phyloP scores from a whole-genome alignment of 768 basidiomycete species.

The Psilocybe cyanescens region DNA sequence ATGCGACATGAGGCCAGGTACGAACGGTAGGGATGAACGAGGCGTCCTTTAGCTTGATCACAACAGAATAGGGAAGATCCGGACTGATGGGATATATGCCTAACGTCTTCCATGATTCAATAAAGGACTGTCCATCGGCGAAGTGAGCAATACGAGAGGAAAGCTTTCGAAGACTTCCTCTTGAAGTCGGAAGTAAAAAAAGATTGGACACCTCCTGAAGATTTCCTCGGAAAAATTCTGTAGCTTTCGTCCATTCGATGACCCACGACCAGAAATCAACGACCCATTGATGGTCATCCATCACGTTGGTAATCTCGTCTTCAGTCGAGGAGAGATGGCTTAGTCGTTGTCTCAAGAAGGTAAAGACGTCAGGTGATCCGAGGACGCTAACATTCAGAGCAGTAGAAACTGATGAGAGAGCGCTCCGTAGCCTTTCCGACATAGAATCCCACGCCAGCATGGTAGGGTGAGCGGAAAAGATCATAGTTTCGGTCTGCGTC shows the following conservation, averaged over 20 bases:
- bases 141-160: conserved; percentile 5
- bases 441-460: conserved; percentile 12
- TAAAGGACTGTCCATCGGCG: neutral
- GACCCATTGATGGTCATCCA: conserved; percentile 3
- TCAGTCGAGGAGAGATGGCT: neutral
- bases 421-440: neutral
- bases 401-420: neutral
- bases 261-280: conserved; percentile 19
- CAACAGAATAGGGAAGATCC: neutral
- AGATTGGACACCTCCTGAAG: neutral
- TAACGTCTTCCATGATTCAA: conserved; percentile 10
- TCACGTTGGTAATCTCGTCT: neutral
- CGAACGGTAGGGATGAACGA: neutral
- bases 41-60: neutral
- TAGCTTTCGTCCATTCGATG: neutral
- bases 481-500: neutral
- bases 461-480: neutral
- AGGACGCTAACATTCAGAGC: neutral
- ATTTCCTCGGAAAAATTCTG: neutral
- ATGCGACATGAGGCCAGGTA: neutral
- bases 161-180: conserved; percentile 7
- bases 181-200: conserved; percentile 10
- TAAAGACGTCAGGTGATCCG: neutral
- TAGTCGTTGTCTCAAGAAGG: conserved; percentile 1
- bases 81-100: conserved; percentile 8